Evolutionary conservation across 306 rosid species (phyloP).

Genomic region (Castanea sativa): DNA sequence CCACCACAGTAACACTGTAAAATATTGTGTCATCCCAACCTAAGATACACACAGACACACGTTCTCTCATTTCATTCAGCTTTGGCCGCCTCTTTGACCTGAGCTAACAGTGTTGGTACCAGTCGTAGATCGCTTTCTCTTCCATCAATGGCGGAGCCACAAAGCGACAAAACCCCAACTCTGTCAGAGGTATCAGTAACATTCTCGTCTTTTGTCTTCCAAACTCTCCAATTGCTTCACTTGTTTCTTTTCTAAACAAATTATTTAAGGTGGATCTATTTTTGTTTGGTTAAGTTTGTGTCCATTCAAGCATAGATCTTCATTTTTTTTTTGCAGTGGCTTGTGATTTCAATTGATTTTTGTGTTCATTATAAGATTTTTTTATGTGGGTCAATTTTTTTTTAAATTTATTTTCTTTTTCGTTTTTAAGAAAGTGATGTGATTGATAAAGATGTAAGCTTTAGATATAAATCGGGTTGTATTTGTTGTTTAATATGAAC

Average conservation of each 20-base stretch:
- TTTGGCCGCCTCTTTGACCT: constrained; percentile 19
- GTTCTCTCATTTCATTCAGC: not conserved
- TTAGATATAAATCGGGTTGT: not conserved
- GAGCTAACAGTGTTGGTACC: not conserved
- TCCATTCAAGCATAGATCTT: not conserved
- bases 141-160: constrained; percentile 72
- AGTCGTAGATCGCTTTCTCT: constrained; percentile 24
- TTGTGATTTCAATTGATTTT: not conserved
- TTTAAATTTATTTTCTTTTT: not conserved
- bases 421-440: not conserved
- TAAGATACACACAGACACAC: not conserved
- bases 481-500: not conserved
- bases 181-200: constrained; percentile 72
- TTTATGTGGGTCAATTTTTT: not conserved
- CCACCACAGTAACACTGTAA: constrained; percentile 2
- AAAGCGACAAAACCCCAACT: constrained; percentile 41
- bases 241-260: not conserved
- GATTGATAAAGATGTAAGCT: not conserved
- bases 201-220: not conserved
- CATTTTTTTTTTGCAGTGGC: not conserved
- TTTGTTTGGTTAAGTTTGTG: not conserved
- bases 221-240: not conserved
- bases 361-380: not conserved
- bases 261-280: not conserved
- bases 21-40: not conserved